These are phyloP conservation scores for Zopfia rhizophila DNA, from an alignment of 2,329 filamentous ascomycete species.

Conservation along the genomic window DNA sequence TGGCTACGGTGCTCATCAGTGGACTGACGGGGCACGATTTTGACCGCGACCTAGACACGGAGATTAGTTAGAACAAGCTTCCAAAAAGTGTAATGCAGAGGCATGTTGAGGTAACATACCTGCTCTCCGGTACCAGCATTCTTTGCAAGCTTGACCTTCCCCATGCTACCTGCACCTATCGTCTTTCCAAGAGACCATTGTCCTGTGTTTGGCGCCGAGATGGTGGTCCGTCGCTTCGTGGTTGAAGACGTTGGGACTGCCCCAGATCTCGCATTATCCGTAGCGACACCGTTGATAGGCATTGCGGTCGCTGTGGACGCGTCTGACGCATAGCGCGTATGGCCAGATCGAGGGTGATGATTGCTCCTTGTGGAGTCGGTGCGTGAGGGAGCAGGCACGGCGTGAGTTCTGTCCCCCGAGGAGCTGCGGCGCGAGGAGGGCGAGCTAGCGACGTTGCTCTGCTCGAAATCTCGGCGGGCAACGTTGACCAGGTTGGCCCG, in stretches of 20 bases:
- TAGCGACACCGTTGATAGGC: conserved; percentile 50
- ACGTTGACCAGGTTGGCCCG: conserved; percentile 62
- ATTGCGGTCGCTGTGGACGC: conserved; percentile 49
- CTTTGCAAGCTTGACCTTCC: conserved; percentile 95
- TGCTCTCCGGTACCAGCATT: conserved; percentile 92
- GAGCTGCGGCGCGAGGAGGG: conserved; percentile 69
- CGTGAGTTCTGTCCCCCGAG: conserved; percentile 68
- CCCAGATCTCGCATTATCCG: conserved; percentile 39
- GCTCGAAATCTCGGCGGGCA: conserved; percentile 78
- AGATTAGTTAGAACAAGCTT: conserved; percentile 18
- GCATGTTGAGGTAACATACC: conserved; percentile 68
- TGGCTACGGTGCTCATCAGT: conserved; percentile 80
- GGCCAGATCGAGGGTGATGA: conserved; percentile 36
- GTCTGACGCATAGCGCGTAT: conserved; percentile 59
- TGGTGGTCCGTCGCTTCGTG: conserved; percentile 74
- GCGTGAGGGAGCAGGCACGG: conserved; percentile 57
- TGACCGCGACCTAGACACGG: conserved; percentile 86
- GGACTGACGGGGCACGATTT: conserved; percentile 92
- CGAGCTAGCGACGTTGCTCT: conserved; percentile 69
- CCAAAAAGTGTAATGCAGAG: neutral
- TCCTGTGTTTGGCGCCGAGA: conserved; percentile 83
- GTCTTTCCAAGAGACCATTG: conserved; percentile 97
- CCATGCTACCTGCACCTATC: conserved; percentile 97
- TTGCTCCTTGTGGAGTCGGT: conserved; percentile 65
- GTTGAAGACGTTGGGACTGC: conserved; percentile 30